Conservation (phyloP, 495 filamentous ascomycete genomes). For the Aspergillus nidulans region DNA sequence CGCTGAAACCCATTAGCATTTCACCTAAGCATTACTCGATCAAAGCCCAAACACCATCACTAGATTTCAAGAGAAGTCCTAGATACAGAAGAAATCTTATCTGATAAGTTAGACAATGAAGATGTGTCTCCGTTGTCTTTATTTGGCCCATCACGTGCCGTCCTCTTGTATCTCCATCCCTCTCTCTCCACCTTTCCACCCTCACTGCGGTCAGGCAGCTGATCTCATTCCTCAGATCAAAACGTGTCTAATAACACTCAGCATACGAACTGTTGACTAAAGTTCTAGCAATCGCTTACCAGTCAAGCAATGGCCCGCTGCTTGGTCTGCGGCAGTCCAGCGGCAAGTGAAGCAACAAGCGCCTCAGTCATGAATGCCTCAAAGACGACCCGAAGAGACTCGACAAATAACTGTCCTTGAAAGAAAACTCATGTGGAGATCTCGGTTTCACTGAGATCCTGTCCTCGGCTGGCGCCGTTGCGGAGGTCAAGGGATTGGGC, state of each 20-base stretch:
- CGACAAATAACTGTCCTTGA: background rate
- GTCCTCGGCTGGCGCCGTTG: slow-evolving; percentile 3
- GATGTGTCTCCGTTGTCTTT: background rate
- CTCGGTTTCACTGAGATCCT: slow-evolving; percentile 4
- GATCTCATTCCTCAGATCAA: background rate
- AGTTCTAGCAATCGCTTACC: background rate
- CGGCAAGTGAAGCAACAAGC: slow-evolving; percentile 14
- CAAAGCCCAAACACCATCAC: background rate
- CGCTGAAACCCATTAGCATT: background rate
- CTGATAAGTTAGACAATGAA: background rate
- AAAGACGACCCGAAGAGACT: background rate
- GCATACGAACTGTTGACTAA: background rate
- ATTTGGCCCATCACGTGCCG: background rate
- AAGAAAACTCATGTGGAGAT: background rate
- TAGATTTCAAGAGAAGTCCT: background rate
- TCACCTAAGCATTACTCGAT: background rate
- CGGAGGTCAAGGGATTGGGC: slow-evolving; percentile 15
- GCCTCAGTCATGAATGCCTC: background rate
- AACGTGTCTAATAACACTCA: background rate
- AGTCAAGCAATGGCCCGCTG: background rate
- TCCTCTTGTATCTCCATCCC: background rate
- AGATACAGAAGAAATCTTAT: background rate
- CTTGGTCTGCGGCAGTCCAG: slow-evolving; percentile 1
- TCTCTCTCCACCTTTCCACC: background rate
- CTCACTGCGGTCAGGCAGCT: background rate